Percentiles rank a stretch among this genome's conserved stretches.
Evolutionary conservation across 78 protist species (phyloP).

Genomic region (Polysphondylium violaceum): DNA sequence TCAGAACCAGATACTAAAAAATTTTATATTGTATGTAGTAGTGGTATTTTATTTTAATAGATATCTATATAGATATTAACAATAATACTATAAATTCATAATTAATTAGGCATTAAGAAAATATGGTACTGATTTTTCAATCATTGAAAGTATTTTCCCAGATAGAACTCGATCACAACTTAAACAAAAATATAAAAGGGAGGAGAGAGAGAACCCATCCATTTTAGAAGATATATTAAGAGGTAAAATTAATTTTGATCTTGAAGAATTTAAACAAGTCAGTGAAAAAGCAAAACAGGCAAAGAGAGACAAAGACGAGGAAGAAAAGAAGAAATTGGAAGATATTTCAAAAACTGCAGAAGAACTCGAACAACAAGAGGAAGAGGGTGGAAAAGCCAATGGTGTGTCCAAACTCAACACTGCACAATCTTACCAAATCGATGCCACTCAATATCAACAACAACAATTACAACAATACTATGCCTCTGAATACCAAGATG

Average conservation of each 20-base stretch:
- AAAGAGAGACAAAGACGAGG: conserved; percentile 13
- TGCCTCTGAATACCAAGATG: no score
- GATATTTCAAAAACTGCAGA: background rate
- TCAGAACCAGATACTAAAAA: conserved; percentile 15
- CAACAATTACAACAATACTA: conserved; percentile 35
- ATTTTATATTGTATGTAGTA: background rate
- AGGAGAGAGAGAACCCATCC: conserved; percentile 43
- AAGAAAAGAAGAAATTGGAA: background rate
- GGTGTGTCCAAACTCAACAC: background rate
- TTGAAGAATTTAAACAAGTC: conserved; percentile 13
- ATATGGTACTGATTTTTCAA: conserved; percentile 60
- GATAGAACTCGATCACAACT: conserved; percentile 39
- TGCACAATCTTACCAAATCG: conserved; percentile 6
- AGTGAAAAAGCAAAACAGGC: background rate
- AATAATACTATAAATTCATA: background rate
- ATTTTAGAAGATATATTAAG: conserved; percentile 13
- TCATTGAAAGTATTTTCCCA: conserved; percentile 30
- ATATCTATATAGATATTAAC: background rate
- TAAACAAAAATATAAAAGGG: conserved; percentile 29
- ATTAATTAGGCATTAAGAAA: conserved; percentile 13
- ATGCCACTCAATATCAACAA: conserved; percentile 1
- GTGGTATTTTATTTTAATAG: no score
- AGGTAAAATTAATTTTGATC: background rate
- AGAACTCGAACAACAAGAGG: background rate
- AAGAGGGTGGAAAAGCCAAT: background rate